Evolutionary conservation across 2,329 filamentous ascomycete genomes (phyloP).

Genomic region (Fusarium sp.): DNA sequence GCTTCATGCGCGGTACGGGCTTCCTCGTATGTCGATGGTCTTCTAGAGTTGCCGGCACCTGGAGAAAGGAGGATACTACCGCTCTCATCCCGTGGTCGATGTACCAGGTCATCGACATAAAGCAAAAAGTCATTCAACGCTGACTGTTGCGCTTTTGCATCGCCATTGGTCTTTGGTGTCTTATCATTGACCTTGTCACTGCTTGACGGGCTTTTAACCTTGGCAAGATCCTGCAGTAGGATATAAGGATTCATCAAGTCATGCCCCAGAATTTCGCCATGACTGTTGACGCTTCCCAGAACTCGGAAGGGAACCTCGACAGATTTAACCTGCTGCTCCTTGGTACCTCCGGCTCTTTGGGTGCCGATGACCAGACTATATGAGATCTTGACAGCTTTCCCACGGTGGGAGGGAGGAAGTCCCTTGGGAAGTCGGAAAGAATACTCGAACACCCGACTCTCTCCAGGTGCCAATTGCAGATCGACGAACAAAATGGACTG

Average conservation of each 20-base stretch:
- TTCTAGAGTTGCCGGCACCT: slow-evolving; percentile 66
- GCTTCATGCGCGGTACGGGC: slow-evolving; percentile 79
- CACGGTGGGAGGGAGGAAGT: slow-evolving; percentile 89
- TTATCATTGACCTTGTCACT: slow-evolving; percentile 35
- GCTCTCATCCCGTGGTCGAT: slow-evolving; percentile 66
- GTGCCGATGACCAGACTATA: slow-evolving; percentile 94
- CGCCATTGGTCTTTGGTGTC: slow-evolving; percentile 47
- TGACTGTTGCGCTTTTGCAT: slow-evolving; percentile 50
- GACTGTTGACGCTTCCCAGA: slow-evolving; percentile 88
- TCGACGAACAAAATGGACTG: slow-evolving; percentile 98
- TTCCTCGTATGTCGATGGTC: slow-evolving; percentile 67
- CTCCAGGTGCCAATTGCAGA: slow-evolving; percentile 85
- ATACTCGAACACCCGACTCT: slow-evolving; percentile 90
- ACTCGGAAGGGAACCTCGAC: slow-evolving; percentile 94
- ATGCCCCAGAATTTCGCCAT: slow-evolving; percentile 90
- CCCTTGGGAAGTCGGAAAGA: slow-evolving; percentile 87
- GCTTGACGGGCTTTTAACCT: slow-evolving; percentile 62
- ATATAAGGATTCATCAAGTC: slow-evolving; percentile 96
- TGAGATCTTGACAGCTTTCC: slow-evolving; percentile 91
- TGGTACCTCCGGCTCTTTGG: slow-evolving; percentile 82
- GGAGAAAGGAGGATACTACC: slow-evolving; percentile 77
- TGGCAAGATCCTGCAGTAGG: slow-evolving; percentile 84
- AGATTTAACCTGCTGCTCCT: slow-evolving; percentile 87
- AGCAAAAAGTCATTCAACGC: slow-evolving; percentile 75
- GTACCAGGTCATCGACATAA: slow-evolving; percentile 82